These are phyloP conservation scores for Phanerochaete carnosa DNA, from an alignment of 768 basidiomycete genomes.

Conservation along the genomic window DNA sequence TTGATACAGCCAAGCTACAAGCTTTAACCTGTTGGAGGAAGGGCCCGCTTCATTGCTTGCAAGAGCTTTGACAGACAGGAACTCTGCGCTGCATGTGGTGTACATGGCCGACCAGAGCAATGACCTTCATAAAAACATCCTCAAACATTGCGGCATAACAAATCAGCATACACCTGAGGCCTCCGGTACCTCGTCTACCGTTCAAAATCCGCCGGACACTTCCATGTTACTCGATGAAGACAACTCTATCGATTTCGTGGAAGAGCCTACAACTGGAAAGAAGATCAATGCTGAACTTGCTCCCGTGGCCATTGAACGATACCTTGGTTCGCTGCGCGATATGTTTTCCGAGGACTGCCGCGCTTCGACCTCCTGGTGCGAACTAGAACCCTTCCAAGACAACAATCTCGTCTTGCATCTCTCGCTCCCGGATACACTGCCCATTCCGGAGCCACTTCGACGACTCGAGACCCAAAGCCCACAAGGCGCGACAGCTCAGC, in stretches of 20 bases:
- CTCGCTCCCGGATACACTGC: background rate
- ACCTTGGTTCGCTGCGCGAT: background rate
- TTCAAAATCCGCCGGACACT: background rate
- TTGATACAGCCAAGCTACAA: slow-evolving; percentile 20
- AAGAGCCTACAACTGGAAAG: slow-evolving; percentile 56
- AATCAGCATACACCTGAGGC: background rate
- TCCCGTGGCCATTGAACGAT: slow-evolving; percentile 49
- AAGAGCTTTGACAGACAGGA: slow-evolving; percentile 42
- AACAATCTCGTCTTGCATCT: background rate
- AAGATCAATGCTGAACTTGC: slow-evolving; percentile 60
- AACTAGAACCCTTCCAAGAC: background rate
- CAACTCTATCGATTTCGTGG: background rate
- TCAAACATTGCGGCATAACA: slow-evolving; percentile 23
- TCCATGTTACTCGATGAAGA: background rate
- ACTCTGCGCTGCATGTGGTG: slow-evolving; percentile 45
- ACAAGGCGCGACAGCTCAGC: slow-evolving; percentile 8
- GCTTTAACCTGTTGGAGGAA: slow-evolving; percentile 62
- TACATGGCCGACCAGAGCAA: slow-evolving; percentile 63
- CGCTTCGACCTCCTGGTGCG: background rate
- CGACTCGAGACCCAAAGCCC: slow-evolving; percentile 3
- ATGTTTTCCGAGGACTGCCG: background rate
- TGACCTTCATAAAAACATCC: slow-evolving; percentile 48
- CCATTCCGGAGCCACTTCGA: slow-evolving; percentile 4
- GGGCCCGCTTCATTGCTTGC: slow-evolving; percentile 56
- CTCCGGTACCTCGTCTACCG: background rate